These are phyloP conservation scores for Penicillium glabrum DNA, from an alignment of 2,329 filamentous ascomycete species.

Conservation along the genomic window DNA sequence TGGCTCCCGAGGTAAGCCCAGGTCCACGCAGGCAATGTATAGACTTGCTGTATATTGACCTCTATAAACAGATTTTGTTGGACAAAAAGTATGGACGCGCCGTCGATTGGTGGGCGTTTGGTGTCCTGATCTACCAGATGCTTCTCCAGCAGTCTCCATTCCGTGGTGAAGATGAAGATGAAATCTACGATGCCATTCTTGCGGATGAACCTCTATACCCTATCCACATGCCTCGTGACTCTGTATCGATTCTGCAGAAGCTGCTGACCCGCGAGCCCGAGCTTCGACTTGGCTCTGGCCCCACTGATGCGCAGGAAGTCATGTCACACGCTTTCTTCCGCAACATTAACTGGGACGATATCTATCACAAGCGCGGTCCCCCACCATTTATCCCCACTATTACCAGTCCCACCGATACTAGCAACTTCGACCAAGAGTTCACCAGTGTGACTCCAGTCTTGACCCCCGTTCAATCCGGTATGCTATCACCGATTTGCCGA, in stretches of 20 bases:
- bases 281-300: slow-evolving; percentile 85
- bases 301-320: slow-evolving; percentile 95
- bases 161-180: slow-evolving; percentile 97
- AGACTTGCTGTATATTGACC: slow-evolving; percentile 16
- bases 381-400: slow-evolving; percentile 90
- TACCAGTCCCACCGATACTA: slow-evolving; percentile 93
- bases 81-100: slow-evolving; percentile 98
- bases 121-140: slow-evolving; percentile 99
- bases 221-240: slow-evolving; percentile 97
- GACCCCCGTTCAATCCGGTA: slow-evolving; percentile 95
- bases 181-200: slow-evolving; percentile 98
- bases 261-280: slow-evolving; percentile 94
- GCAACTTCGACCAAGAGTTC: slow-evolving; percentile 98
- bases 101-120: slow-evolving; percentile 99
- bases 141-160: slow-evolving; percentile 97
- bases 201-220: slow-evolving; percentile 97
- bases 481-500: slow-evolving; percentile 34
- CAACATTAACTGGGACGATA: slow-evolving; percentile 98
- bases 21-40: not conserved
- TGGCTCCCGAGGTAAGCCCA: slow-evolving; percentile 83
- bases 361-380: slow-evolving; percentile 89
- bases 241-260: slow-evolving; percentile 96
- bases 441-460: slow-evolving; percentile 97
- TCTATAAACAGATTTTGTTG: slow-evolving; percentile 71
- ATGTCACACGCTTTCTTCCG: slow-evolving; percentile 99